Base-by-base conservation (phyloP, 2,329 filamentous ascomycete genomes). In the Bisporella sp. region DNA sequence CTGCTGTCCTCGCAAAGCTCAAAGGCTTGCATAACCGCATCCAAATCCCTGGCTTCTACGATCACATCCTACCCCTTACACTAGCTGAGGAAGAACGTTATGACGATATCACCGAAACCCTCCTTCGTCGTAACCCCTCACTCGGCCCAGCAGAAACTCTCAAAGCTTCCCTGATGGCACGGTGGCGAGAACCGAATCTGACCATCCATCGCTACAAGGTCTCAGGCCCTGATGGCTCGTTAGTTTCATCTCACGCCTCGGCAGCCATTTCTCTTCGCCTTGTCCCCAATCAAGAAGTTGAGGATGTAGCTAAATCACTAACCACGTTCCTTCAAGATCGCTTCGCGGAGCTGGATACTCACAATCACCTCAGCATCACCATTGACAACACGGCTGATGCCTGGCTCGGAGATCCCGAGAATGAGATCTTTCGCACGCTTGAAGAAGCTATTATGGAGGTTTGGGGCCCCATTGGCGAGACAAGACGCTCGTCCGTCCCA, bases 311-410 rank as follows among this genome's bases (percentile, higher is more conserved):
- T 2, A 72, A 77, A 12, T 74, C 78, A 0, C 73, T 99, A 5
- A 81, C 75, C 0, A 65, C 72, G 1, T 95, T 86, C 62, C 73
- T 96, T 0, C 69, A 81, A 44, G 72, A 77, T 9, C 79, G 90
- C 57, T 99, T 96, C 62, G 75, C 73, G 1, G 69, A 76, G 12
- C 81, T 97, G 1, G 83, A 84, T 31, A 92, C 89, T 1, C 84
- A 87, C 54, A 99, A 99, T 62, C 78, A 75, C 5, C 75, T 99
- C 35, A 85, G 76, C 1, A 80, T 99, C 39, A 84, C 83, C 31
- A 91, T 99, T 57, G 90, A 96, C 57, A 93, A 96, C 64, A 85
- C 88, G 68, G 92, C 93, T 0, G 93, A 99, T 64, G 90, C 93
- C 0, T 99, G 93, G 93, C 80, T 99, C 0, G 92, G 93, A 11